Base-by-base conservation (phyloP, 345 rosid genomes). In the Euphorbia lathyris region DNA sequence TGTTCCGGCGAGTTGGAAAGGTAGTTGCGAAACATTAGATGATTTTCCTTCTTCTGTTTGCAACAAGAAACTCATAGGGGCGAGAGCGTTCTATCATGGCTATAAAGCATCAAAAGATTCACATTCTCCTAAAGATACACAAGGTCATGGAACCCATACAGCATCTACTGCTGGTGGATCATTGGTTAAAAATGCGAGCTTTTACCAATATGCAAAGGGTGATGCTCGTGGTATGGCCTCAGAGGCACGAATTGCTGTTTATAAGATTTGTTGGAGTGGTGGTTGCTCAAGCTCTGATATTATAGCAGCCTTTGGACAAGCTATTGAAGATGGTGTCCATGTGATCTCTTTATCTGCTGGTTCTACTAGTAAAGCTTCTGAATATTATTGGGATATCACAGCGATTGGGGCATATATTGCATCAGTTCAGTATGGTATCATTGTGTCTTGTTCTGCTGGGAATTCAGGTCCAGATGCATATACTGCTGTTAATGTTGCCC, bases 201-300 rank as follows among this genome's bases (percentile, higher is more conserved):
- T 95, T 50, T 87, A 53, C 62, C 65, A 81, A 0, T 95, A 80
- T 60, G 99, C 99, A 0, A 25, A 0, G 0, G 99, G 97, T 4
- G 85, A 82, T 45, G 99, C 99, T 29, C 87, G 92, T 26, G 97
- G 99, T 20, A 87, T 92, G 91, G 99, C 99, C 5, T 68, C 82
- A 0, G 87, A 84, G 34, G 97, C 97, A 9, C 77, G 96, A 32
- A 80, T 92, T 59, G 96, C 98, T 0, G 91, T 87, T 1, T 95
- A 92, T 59, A 92, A 95, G 83, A 87, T 92, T 68, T 95, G 97
- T 27, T 92, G 97, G 98, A 77, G 61, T 3, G 0, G 71, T 0
- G 96, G 98, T 4, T 95, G 99, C 25, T 95, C 82, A 61, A 93
- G 88, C 42, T 92, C 97, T 10, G 97, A 95, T 65, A 90, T 92